These are phyloP conservation scores for Cryomyces minteri DNA, from an alignment of 495 filamentous ascomycete species.

Conservation along the genomic window DNA sequence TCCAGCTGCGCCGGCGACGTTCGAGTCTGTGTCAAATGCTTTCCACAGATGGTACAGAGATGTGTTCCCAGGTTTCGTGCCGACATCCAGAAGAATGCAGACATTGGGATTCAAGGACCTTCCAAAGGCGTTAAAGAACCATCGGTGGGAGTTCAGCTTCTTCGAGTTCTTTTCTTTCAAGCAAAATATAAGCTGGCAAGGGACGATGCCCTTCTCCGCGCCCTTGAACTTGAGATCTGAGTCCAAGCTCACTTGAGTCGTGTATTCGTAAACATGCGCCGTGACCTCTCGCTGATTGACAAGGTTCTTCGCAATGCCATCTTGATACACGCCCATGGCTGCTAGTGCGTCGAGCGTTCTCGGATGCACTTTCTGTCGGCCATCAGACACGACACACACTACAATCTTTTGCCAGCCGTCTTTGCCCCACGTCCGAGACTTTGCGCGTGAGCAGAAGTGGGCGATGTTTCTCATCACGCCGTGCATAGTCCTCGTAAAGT, in stretches of 20 bases:
- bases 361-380: constrained; percentile 83
- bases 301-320: constrained; percentile 94
- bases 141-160: constrained; percentile 96
- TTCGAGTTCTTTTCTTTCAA: constrained; percentile 96
- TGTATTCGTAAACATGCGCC: constrained; percentile 97
- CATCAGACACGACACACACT: constrained; percentile 88
- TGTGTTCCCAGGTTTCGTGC: constrained; percentile 69
- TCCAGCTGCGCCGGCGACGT: constrained; percentile 86
- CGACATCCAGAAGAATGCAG: constrained; percentile 90
- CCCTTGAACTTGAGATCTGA: constrained; percentile 95
- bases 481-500: constrained; percentile 96
- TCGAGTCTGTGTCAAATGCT: constrained; percentile 93
- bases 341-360: constrained; percentile 90
- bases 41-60: constrained; percentile 99
- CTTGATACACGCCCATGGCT: constrained; percentile 96
- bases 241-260: constrained; percentile 92
- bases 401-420: constrained; percentile 99
- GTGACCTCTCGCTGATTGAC: constrained; percentile 77
- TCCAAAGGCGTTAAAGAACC: constrained; percentile 99
- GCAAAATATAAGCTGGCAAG: constrained; percentile 97
- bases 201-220: constrained; percentile 97
- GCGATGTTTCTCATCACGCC: constrained; percentile 96
- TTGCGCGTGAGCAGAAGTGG: constrained; percentile 85
- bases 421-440: constrained; percentile 91
- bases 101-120: constrained; percentile 85